Conservation (phyloP, 805 yeast species). For the Sungouiella blattae region DNA sequence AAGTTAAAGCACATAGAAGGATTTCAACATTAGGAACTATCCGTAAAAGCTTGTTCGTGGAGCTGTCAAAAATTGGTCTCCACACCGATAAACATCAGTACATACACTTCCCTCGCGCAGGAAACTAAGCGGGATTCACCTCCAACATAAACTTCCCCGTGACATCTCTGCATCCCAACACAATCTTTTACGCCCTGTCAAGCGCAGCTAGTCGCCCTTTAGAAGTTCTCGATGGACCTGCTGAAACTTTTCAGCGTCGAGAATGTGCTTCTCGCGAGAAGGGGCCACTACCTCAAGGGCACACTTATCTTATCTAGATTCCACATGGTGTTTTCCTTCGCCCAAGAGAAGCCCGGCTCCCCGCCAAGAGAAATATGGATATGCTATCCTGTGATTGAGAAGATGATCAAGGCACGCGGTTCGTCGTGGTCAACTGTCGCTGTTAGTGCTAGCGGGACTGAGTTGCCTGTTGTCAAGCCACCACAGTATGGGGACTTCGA, state of each 20-base stretch:
- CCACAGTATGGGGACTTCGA: constrained; percentile 21
- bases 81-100: too few species aligned
- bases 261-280: constrained; percentile 34
- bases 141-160: not conserved
- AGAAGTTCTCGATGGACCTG: constrained; percentile 28
- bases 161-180: too few species aligned
- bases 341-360: constrained; percentile 4
- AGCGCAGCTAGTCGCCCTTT: too few species aligned
- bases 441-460: constrained; percentile 2
- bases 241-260: constrained; percentile 29
- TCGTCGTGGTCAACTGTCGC: constrained; percentile 34
- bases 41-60: too few species aligned
- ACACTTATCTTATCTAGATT: constrained; percentile 32
- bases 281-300: constrained; percentile 37
- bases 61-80: too few species aligned
- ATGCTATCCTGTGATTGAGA: constrained; percentile 79
- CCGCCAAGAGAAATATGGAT: constrained; percentile 76
- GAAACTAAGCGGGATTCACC: not conserved
- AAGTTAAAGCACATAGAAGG: too few species aligned
- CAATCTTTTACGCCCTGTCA: too few species aligned
- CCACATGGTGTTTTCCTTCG: constrained; percentile 39
- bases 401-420: constrained; percentile 55
- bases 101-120: too few species aligned
- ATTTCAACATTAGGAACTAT: too few species aligned
- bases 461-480: constrained; percentile 5